Evolutionary conservation across 768 basidiomycete species (phyloP), one percentile per base, ranked within the genome.

Genomic region (Tulasnella sp.): DNA sequence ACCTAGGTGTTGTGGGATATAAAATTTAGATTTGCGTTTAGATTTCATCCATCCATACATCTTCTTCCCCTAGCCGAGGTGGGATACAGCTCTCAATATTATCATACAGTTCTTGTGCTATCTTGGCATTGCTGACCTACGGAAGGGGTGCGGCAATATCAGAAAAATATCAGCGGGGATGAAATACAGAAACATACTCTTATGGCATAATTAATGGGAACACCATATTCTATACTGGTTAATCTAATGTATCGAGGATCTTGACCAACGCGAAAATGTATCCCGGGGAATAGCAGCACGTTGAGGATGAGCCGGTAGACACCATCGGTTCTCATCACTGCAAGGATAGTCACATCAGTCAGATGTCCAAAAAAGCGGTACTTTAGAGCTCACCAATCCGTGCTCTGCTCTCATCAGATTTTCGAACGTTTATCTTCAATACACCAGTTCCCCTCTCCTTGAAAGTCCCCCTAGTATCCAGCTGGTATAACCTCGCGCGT

Each of bases 321-420:
- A 19, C 65, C 67, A 42, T 69, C 67, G 7, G 67, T 64, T 13
- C 67, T 58, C 67, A 69, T 69, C 22, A 69, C 67, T 69, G 56
- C 12, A 28, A 5, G 33, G 31, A 16, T 9, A 53, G 19, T 35
- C 24, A 1, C 31, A 25, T 34, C 19, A 27, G n/a, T n/a, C n/a
- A n/a, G n/a, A n/a, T n/a, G n/a, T n/a, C n/a, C n/a, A n/a, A n/a
- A n/a, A n/a, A n/a, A n/a, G n/a, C n/a, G n/a, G n/a, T n/a, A n/a
- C n/a, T n/a, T n/a, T n/a, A n/a, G n/a, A n/a, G n/a, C 65, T 57
- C 20, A 68, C 67, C 61, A 28, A 68, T 54, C 46, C 67, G 62
- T 1, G 66, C 59, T 13, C 60, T 59, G 19, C 45, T 56, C 16
- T 60, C 61, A 43, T 63, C 60, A 1, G 27, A 15, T 25, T 56